These are phyloP conservation scores for Phenoliferia sp. DNA, from an alignment of 1,284 basidiomycete species.

Conservation along the genomic window DNA sequence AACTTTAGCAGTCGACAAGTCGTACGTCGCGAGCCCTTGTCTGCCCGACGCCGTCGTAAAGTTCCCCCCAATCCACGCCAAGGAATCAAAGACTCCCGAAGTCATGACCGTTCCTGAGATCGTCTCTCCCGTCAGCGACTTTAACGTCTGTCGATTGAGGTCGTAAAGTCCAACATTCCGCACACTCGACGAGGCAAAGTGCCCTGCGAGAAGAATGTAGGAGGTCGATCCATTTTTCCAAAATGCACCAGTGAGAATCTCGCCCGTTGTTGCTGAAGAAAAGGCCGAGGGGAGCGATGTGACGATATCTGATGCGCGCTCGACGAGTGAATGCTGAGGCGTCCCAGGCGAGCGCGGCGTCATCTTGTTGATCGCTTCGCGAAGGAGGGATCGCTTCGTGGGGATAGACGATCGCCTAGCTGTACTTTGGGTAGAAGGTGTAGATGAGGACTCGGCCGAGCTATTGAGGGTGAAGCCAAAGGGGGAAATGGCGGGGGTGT, in stretches of 20 bases:
- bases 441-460: background rate
- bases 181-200: slow-evolving; percentile 57
- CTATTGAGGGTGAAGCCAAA: slow-evolving; percentile 32
- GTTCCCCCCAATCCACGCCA: slow-evolving; percentile 74
- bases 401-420: background rate
- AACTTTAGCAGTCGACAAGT: slow-evolving; percentile 63
- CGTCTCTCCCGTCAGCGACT: slow-evolving; percentile 53
- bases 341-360: slow-evolving; percentile 34
- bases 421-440: background rate
- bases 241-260: slow-evolving; percentile 79
- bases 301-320: slow-evolving; percentile 8
- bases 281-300: slow-evolving; percentile 27
- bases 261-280: slow-evolving; percentile 61
- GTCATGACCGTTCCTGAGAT: slow-evolving; percentile 67
- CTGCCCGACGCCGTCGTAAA: slow-evolving; percentile 53
- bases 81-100: slow-evolving; percentile 59
- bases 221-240: slow-evolving; percentile 75
- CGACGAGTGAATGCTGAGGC: slow-evolving; percentile 7
- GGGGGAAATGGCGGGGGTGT: slow-evolving; percentile 36
- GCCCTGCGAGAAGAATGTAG: slow-evolving; percentile 77
- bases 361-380: slow-evolving; percentile 14
- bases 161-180: slow-evolving; percentile 72
- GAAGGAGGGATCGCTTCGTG: background rate
- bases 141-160: slow-evolving; percentile 50
- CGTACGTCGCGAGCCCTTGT: slow-evolving; percentile 69